These are phyloP conservation scores for Ascochyta rabiei DNA, from an alignment of 2,329 filamentous ascomycete species.

Conservation along the genomic window DNA sequence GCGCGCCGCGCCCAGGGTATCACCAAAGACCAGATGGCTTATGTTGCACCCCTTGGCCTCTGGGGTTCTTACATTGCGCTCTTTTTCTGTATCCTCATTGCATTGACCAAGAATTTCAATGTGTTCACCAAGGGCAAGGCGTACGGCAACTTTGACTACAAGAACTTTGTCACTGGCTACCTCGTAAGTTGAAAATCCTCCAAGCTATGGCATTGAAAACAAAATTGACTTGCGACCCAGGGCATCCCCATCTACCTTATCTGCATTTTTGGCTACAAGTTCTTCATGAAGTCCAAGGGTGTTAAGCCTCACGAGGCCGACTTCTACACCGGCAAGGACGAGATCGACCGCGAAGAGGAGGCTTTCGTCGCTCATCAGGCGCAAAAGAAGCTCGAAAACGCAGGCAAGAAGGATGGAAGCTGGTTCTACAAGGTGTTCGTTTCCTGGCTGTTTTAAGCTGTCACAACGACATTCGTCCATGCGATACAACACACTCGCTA, in stretches of 20 bases:
- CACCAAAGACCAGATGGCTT: slow-evolving; percentile 54
- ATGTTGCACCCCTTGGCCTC: slow-evolving; percentile 73
- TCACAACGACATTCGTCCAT: not conserved
- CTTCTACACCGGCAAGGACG: slow-evolving; percentile 74
- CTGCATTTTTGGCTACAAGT: slow-evolving; percentile 65
- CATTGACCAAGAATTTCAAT: slow-evolving; percentile 81
- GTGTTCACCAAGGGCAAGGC: slow-evolving; percentile 63
- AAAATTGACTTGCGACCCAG: slow-evolving; percentile 66
- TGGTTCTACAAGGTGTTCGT: slow-evolving; percentile 66
- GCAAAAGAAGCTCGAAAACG: slow-evolving; percentile 44
- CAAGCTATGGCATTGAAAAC: not conserved
- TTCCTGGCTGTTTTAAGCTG: slow-evolving; percentile 64
- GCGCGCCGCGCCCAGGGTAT: slow-evolving; percentile 55
- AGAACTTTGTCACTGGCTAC: slow-evolving; percentile 79
- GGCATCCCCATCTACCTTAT: slow-evolving; percentile 75
- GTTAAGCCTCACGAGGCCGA: slow-evolving; percentile 66
- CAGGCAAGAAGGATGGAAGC: slow-evolving; percentile 41
- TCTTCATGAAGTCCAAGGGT: slow-evolving; percentile 35
- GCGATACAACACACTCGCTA: not conserved
- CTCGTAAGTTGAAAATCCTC: slow-evolving; percentile 23
- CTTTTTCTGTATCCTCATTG: slow-evolving; percentile 72
- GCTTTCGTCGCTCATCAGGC: slow-evolving; percentile 67
- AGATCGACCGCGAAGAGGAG: slow-evolving; percentile 74
- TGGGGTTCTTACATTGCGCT: slow-evolving; percentile 72
- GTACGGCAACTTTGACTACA: slow-evolving; percentile 69